Percentiles rank a stretch among this genome's conserved stretches.
These are phyloP conservation scores for Lactifluus subvellereus DNA, from an alignment of 768 basidiomycete genomes.

Conservation along the genomic window DNA sequence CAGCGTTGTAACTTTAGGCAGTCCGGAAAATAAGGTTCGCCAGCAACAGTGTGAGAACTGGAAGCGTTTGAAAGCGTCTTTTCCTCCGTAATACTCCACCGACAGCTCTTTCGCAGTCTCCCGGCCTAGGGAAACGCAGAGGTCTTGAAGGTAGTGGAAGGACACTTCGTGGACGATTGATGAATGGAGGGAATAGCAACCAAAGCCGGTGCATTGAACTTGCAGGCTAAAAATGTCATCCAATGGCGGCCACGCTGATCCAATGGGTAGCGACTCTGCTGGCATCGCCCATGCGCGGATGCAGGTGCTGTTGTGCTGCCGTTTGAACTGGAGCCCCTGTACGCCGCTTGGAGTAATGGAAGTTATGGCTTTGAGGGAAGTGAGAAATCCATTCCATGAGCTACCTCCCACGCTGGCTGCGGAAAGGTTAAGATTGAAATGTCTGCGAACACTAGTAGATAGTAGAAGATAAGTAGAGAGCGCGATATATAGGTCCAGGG, in stretches of 20 bases:
- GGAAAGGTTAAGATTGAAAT: not conserved
- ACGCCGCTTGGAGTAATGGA: not conserved
- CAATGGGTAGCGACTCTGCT: not conserved
- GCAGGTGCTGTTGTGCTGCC: not conserved
- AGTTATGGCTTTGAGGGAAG: not conserved
- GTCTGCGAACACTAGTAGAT: not conserved
- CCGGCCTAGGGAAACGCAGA: conserved; percentile 2
- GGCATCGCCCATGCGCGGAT: not conserved
- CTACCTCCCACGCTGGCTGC: not conserved
- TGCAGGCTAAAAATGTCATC: conserved; percentile 3
- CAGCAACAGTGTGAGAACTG: conserved; percentile 1
- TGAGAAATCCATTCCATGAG: not conserved
- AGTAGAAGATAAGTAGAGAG: not conserved
- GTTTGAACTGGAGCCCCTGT: conserved; percentile 2
- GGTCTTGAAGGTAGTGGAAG: conserved; percentile 9
- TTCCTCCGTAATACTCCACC: not conserved
- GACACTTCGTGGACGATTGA: not conserved
- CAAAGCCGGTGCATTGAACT: not conserved
- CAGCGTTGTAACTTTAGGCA: not conserved
- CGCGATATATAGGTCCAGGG: not conserved
- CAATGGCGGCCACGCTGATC: not conserved
- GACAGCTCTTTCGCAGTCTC: conserved; percentile 2
- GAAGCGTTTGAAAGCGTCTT: not conserved
- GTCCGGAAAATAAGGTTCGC: not conserved
- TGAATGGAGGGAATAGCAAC: not conserved